Evolutionary conservation across 768 basidiomycete genomes (phyloP), one percentile per base, ranked within the genome.

Genomic region (Tylopilus plumbeoviolaceoides): DNA sequence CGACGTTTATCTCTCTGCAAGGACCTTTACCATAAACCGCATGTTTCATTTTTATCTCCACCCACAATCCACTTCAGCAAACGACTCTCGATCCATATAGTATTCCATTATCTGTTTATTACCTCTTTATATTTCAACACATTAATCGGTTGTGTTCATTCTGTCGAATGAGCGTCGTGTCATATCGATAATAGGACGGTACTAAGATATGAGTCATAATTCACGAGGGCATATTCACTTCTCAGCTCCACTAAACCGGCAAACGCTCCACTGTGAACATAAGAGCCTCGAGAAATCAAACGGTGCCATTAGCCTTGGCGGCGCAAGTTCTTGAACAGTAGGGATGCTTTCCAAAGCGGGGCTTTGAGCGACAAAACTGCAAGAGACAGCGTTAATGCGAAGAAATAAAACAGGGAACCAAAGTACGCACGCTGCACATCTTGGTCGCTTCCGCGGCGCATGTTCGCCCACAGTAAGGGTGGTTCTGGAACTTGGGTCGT

Each of bases 391-490:
- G 2, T 17, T 21, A 15, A 42, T 10, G 21, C 17, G 23, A 35
- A 28, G 28, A 27, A 41, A 38, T 20, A 4, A n/a, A 15, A 20
- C 2, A n/a, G 14, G 39, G 27, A 39, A 30, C 15, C 12, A 15
- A 30, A 30, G 45, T 31, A 60, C 69, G 28, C 39, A 69, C 68
- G 7, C 57, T 63, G 33, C 68, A 69, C 59, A 57, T 56, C 40
- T 59, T 69, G 15, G 55, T 53, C 20, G 82, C 83, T 45, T 74
- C 54, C 15, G 74, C 64, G 17, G 82, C 83, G 59, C 84, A 85
- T 48, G 77, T 81, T 73, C 83, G 81, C 50, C 85, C 81, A 53
- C 85, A 86, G 59, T 76, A 86, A 47, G 80, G 78, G 58, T 81
- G 80, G 56, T 72, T 75, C 57, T 74, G 77, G 59, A 77, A 81